Evolutionary conservation across 148 eudicot species (phyloP), one percentile per base, ranked within the genome.

Genomic region (Spergularia bocconei): DNA sequence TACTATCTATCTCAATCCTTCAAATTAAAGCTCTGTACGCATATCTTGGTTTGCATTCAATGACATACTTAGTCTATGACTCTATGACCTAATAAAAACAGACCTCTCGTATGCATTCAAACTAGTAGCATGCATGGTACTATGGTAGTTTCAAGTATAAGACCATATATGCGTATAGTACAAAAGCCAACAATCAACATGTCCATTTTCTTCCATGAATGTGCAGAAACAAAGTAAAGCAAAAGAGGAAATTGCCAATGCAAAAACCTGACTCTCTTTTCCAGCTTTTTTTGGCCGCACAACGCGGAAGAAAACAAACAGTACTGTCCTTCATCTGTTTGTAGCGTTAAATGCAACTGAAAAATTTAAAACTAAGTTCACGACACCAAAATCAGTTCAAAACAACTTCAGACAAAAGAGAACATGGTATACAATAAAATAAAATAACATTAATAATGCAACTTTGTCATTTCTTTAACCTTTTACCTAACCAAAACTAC

Each of bases 381-480:
- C 39, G 61, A 70, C 73, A 70, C 53, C 6, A 33, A 54, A 29
- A 52, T 70, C 61, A 70, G 73, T 23, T 70, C 41, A 53, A 47
- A 44, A 47, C 55, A 21, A 48, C 23, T 67, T 54, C 33, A 38
- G 47, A 54, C 60, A 70, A 54, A 70, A 54, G 23, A 53, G 17
- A 63, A 63, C 66, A 63, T 63, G n/a, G 36, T 63, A 47, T 63
- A 14, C 47, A 3, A 13, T 14, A 41, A 52, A 52, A 60, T 78
- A 61, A 36, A 66, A 79, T 77, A 23, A 23, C 25, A 29, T 29
- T 29, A 44, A 44, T 73, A 74, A 80, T 77, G 72, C 39, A 81
- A 78, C 86, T 82, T 83, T 72, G 78, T 72, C 67, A 17, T 69
- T 75, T 67, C 54, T 59, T 68, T 14, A 62, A 61, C n/a, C 54